phyloP scores from a whole-genome alignment of 495 filamentous ascomycete genomes.

The Hyaloscypha bicolor region DNA sequence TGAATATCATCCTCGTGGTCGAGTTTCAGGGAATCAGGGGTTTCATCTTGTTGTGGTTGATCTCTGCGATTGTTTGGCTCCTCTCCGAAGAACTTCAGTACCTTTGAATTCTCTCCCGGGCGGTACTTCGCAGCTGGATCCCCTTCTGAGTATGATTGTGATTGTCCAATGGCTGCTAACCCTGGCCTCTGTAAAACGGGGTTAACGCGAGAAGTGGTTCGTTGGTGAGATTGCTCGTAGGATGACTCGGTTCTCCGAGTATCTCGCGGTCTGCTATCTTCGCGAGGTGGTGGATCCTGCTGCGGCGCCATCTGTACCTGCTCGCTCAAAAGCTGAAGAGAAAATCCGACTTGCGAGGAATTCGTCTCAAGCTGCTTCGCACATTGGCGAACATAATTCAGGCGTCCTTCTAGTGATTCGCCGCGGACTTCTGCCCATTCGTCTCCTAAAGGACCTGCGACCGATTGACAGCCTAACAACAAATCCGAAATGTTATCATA shows the following conservation, averaged over 20 bases:
- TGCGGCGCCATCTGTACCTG: slow-evolving; percentile 59
- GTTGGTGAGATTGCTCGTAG: slow-evolving; percentile 48
- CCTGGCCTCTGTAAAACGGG: slow-evolving; percentile 25
- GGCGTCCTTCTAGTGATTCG: slow-evolving; percentile 84
- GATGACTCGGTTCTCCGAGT: slow-evolving; percentile 47
- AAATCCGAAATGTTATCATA: slow-evolving; percentile 94
- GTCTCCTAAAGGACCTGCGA: slow-evolving; percentile 86
- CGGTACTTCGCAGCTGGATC: slow-evolving; percentile 62
- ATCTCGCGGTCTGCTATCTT: slow-evolving; percentile 42
- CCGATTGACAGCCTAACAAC: slow-evolving; percentile 79
- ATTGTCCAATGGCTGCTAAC: slow-evolving; percentile 44
- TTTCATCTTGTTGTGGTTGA: slow-evolving; percentile 57
- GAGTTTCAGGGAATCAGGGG: slow-evolving; percentile 82
- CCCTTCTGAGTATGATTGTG: slow-evolving; percentile 70
- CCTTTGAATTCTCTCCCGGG: slow-evolving; percentile 74
- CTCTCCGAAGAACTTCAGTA: slow-evolving; percentile 88
- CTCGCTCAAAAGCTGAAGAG: slow-evolving; percentile 82
- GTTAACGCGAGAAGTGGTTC: slow-evolving; percentile 46
- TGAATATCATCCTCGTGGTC: slow-evolving; percentile 90
- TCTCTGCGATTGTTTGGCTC: slow-evolving; percentile 49
- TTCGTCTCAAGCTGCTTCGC: slow-evolving; percentile 80
- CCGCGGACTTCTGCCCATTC: slow-evolving; percentile 94
- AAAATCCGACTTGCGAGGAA: slow-evolving; percentile 85
- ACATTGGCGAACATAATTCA: slow-evolving; percentile 75
- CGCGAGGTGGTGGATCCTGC: slow-evolving; percentile 42